Evolutionary conservation across 2,329 filamentous ascomycete species (phyloP).

Genomic region (Chaetothyriales sp.): DNA sequence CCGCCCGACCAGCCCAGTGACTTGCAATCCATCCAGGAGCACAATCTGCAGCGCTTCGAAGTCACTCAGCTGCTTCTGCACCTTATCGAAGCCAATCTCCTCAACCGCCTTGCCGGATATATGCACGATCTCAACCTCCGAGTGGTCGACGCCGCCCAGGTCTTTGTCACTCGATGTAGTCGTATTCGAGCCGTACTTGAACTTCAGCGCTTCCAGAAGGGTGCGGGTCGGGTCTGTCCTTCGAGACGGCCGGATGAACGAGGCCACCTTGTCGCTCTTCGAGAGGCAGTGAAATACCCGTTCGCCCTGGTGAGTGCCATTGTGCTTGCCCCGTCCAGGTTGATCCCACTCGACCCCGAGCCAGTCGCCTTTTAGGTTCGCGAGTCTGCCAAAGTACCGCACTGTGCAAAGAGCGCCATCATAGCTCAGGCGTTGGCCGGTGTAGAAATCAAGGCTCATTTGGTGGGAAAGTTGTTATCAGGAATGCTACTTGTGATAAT

Average conservation of each 20-base stretch:
- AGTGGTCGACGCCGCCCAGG: background rate
- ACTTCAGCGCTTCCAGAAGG: constrained; percentile 63
- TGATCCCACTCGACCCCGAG: constrained; percentile 97
- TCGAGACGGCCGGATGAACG: constrained; percentile 69
- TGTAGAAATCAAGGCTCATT: constrained; percentile 1
- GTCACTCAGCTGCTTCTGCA: constrained; percentile 60
- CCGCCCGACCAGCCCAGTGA: constrained; percentile 28
- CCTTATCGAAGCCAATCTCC: constrained; percentile 91
- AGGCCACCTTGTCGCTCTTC: constrained; percentile 49
- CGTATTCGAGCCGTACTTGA: constrained; percentile 65
- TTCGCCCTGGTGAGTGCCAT: constrained; percentile 63
- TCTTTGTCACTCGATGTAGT: constrained; percentile 26
- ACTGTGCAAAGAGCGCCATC: constrained; percentile 67
- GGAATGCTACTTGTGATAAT: too few relatives aligned
- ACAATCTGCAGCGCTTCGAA: constrained; percentile 65
- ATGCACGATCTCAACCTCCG: constrained; percentile 37
- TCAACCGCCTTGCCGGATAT: constrained; percentile 72
- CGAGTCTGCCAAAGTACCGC: constrained; percentile 63
- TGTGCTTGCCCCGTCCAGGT: constrained; percentile 69
- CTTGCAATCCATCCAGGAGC: constrained; percentile 61
- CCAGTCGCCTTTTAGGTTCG: constrained; percentile 65
- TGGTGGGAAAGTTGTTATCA: background rate
- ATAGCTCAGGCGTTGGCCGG: constrained; percentile 65
- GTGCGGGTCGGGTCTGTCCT: constrained; percentile 51
- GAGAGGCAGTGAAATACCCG: constrained; percentile 60